Conservation (phyloP, 2,329 filamentous ascomycete species). For the Nothophaeocryptopus gaeumannii region DNA sequence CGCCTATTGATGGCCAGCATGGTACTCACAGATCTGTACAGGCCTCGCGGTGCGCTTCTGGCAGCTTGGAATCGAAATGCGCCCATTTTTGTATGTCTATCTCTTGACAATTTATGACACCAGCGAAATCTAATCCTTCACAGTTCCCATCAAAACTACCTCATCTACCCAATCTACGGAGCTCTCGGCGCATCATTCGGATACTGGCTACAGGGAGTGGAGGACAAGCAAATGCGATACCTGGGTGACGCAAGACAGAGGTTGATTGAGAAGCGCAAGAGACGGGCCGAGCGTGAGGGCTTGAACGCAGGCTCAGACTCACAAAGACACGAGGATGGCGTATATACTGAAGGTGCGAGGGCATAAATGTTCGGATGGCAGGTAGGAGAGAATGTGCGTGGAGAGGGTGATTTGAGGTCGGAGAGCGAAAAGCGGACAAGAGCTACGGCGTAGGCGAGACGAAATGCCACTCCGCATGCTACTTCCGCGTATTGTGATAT, state of each 20-base stretch:
- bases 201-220: constrained; percentile 93
- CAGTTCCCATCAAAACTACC: constrained; percentile 64
- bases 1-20: background rate
- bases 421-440: no score
- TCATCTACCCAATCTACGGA: constrained; percentile 89
- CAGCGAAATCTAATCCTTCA: no score
- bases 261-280: constrained; percentile 84
- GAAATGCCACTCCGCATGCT: no score
- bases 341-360: background rate
- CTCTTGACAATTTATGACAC: no score
- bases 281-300: constrained; percentile 66
- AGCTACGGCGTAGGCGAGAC: no score
- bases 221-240: constrained; percentile 74
- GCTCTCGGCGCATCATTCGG: constrained; percentile 85
- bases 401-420: no score
- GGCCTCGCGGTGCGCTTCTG: constrained; percentile 89
- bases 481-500: no score
- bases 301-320: constrained; percentile 28
- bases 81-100: constrained; percentile 71
- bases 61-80: constrained; percentile 98
- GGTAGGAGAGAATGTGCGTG: no score
- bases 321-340: constrained; percentile 35
- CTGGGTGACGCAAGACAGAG: constrained; percentile 74
- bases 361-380: no score
- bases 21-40: constrained; percentile 40